These are phyloP conservation scores for Solidago caesia DNA, from an alignment of 129 eudicot species.

Conservation along the genomic window DNA sequence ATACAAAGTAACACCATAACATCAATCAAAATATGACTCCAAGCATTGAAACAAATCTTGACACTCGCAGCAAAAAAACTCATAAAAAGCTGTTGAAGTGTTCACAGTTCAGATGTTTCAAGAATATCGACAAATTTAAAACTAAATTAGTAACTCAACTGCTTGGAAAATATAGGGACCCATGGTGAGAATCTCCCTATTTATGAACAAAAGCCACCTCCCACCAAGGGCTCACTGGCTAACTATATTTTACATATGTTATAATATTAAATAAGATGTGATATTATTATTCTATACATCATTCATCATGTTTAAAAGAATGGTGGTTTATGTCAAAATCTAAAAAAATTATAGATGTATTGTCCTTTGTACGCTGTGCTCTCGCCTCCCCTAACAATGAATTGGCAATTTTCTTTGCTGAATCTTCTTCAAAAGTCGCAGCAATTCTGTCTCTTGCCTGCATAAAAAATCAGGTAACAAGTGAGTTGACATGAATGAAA, in stretches of 20 bases:
- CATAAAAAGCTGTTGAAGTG: too few relatives aligned
- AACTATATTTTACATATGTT: neutral
- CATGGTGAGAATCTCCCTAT: neutral
- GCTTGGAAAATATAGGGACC: neutral
- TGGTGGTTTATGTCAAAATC: conserved; percentile 52
- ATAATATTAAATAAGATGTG: neutral
- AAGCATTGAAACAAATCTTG: too few relatives aligned
- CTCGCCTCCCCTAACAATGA: conserved; percentile 82
- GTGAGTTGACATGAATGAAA: neutral
- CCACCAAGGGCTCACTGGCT: neutral
- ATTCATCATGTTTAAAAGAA: conserved; percentile 23
- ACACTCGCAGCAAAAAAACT: too few relatives aligned
- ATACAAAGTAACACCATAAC: too few relatives aligned
- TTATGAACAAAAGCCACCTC: neutral
- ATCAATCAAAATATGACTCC: too few relatives aligned
- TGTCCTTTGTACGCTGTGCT: conserved; percentile 87
- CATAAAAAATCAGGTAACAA: neutral
- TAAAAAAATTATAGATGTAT: conserved; percentile 82
- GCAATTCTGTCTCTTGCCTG: conserved; percentile 58
- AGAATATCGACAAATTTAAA: neutral
- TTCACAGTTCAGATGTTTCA: neutral
- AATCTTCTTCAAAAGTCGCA: conserved; percentile 27
- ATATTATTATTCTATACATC: conserved; percentile 7
- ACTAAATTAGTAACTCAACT: neutral
- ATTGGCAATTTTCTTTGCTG: conserved; percentile 73